A percentile compares a stretch with the other conserved stretches of the same genome.
phyloP scores from a whole-genome alignment of 192 early-diverging fungal genomes.

The Coemansia erecta region DNA sequence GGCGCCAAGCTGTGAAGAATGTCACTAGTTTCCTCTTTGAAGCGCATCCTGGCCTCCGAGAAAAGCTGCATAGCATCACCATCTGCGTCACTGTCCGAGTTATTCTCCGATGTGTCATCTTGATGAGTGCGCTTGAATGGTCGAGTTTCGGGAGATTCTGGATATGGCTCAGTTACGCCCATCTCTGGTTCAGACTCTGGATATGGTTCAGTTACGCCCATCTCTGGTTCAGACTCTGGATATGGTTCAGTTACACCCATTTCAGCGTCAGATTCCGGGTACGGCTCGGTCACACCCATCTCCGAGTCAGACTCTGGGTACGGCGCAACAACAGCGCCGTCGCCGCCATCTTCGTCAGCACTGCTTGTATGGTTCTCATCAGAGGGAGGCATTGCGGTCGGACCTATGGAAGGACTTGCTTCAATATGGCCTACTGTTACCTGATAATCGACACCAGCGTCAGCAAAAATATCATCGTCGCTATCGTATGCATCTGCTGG shows the following conservation, averaged over 20 bases:
- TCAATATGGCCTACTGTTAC: constrained; percentile 16
- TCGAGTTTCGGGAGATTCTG: not conserved
- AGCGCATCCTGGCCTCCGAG: constrained; percentile 10
- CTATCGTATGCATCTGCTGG: not conserved
- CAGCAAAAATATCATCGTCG: constrained; percentile 84
- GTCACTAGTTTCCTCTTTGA: constrained; percentile 18
- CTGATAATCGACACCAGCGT: constrained; percentile 75
- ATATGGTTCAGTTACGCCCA: constrained; percentile 16
- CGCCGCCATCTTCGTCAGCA: not conserved
- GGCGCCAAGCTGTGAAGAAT: constrained; percentile 2
- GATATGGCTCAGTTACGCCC: constrained; percentile 7
- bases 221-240: not conserved
- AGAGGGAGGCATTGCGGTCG: not conserved
- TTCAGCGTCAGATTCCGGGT: not conserved
- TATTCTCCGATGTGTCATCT: not conserved
- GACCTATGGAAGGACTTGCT: not conserved
- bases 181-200: constrained; percentile 7
- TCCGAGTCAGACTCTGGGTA: not conserved
- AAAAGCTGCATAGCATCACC: constrained; percentile 7
- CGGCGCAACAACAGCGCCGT: not conserved
- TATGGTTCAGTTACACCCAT: constrained; percentile 12
- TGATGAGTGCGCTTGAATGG: not conserved
- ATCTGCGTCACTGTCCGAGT: not conserved
- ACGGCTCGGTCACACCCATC: constrained; percentile 3
- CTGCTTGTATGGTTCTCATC: not conserved